Evolutionary conservation across 2,329 filamentous ascomycete genomes (phyloP).

Genomic region (Hypoxylon sp.): DNA sequence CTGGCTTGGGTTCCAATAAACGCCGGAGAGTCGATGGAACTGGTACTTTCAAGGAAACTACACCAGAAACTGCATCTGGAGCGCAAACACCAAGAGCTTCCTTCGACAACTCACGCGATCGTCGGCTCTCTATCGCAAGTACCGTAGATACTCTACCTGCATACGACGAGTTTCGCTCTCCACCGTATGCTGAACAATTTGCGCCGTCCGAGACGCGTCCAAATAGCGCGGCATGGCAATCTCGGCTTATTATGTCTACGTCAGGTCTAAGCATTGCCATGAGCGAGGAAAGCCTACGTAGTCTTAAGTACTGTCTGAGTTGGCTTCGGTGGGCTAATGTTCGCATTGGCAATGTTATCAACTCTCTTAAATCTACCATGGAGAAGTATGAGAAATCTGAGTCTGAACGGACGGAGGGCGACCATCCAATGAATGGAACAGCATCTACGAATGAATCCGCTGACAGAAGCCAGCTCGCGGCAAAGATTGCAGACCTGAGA

Average conservation of each 20-base stretch:
- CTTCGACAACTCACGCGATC: constrained; percentile 56
- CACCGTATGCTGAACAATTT: constrained; percentile 77
- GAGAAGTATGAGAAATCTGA: constrained; percentile 81
- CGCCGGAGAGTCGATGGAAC: constrained; percentile 67
- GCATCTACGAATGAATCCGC: constrained; percentile 52
- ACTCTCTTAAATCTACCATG: constrained; percentile 79
- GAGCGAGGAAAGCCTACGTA: constrained; percentile 87
- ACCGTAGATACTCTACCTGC: constrained; percentile 83
- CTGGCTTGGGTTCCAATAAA: constrained; percentile 67
- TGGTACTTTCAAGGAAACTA: constrained; percentile 53
- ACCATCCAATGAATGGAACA: constrained; percentile 48
- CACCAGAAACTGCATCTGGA: constrained; percentile 49
- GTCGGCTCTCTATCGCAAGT: constrained; percentile 75
- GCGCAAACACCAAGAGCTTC: constrained; percentile 54
- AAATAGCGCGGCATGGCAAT: constrained; percentile 74
- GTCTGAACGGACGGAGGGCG: constrained; percentile 40
- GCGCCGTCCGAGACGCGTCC: constrained; percentile 54
- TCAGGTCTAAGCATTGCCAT: constrained; percentile 93
- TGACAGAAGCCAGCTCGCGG: constrained; percentile 66
- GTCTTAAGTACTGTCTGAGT: constrained; percentile 85
- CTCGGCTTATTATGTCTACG: constrained; percentile 88
- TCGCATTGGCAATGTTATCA: constrained; percentile 82
- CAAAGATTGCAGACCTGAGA: constrained; percentile 77
- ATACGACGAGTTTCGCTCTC: constrained; percentile 84
- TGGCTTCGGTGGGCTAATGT: constrained; percentile 87